Evolutionary conservation across 169 alveolate genomes (phyloP).

Genomic region (Plasmodium knowlesi): DNA sequence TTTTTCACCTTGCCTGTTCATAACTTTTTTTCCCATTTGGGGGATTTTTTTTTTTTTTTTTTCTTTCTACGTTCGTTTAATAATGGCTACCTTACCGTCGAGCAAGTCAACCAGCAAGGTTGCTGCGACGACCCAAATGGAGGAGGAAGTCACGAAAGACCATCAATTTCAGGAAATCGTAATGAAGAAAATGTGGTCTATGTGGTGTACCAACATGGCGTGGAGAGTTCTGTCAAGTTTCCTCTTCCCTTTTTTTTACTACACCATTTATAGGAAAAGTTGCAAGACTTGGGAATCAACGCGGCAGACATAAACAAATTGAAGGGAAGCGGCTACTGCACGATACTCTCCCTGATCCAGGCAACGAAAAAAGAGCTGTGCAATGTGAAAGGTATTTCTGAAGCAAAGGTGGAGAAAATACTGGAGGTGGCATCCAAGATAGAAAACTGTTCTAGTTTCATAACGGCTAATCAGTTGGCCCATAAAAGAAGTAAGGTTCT

Average conservation of each 20-base stretch:
- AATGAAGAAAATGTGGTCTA: neutral
- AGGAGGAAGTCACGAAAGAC: constrained; percentile 5
- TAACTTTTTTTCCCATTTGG: neutral
- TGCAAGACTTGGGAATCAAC: constrained; percentile 92
- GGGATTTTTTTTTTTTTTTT: constrained; percentile 5
- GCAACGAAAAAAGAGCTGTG: constrained; percentile 85
- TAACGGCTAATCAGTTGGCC: constrained; percentile 70
- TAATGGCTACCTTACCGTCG: constrained; percentile 57
- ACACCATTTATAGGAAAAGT: constrained; percentile 76
- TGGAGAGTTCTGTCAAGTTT: neutral
- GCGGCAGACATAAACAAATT: constrained; percentile 93
- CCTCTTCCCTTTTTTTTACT: neutral
- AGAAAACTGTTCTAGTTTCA: constrained; percentile 72
- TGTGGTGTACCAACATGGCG: neutral
- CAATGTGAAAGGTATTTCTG: constrained; percentile 95
- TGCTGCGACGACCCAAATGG: constrained; percentile 17
- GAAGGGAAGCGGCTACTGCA: constrained; percentile 92
- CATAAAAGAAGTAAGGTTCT: constrained; percentile 63
- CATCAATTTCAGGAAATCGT: constrained; percentile 62
- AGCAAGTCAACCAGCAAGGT: constrained; percentile 60
- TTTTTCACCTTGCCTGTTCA: constrained; percentile 18
- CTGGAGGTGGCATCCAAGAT: constrained; percentile 90
- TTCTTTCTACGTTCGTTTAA: neutral
- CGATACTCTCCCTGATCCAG: constrained; percentile 90
- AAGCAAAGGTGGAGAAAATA: constrained; percentile 94